Conservation (phyloP, 2,329 filamentous ascomycete genomes). For the Phialophora chinensis region DNA sequence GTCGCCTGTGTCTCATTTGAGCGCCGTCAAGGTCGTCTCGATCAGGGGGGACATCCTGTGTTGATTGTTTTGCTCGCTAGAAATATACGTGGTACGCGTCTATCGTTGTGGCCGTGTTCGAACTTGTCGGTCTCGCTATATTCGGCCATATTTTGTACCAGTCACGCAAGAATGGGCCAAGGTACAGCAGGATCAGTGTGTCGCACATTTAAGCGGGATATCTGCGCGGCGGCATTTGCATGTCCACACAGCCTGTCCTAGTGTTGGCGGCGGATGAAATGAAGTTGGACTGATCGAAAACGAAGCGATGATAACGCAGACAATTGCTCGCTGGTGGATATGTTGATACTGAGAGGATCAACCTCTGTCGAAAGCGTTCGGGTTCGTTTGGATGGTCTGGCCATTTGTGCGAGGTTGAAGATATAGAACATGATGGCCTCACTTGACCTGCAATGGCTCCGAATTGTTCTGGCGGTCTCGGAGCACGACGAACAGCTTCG, state of each 20-base stretch:
- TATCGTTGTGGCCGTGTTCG: slow-evolving; percentile 12
- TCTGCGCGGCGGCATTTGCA: neutral
- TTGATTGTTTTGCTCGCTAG: neutral
- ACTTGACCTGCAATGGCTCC: neutral
- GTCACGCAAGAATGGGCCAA: neutral
- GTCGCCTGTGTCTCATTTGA: slow-evolving; percentile 10
- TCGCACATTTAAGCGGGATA: slow-evolving; percentile 10
- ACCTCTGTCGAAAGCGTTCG: neutral
- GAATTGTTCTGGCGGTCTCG: neutral
- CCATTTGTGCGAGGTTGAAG: neutral
- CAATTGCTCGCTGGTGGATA: neutral
- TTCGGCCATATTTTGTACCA: slow-evolving; percentile 7
- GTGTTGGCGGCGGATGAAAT: neutral
- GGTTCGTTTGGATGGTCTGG: neutral
- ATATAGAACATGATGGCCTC: neutral
- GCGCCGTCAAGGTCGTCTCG: too few relatives aligned
- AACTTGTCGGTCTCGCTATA: slow-evolving; percentile 15
- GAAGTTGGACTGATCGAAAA: neutral
- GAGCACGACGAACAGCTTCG: neutral
- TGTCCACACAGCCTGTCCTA: neutral
- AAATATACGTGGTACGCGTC: slow-evolving; percentile 20
- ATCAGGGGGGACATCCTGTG: neutral
- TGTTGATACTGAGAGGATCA: neutral
- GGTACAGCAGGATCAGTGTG: slow-evolving; percentile 21
- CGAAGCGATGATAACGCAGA: neutral